Evolutionary conservation across 129 eudicot genomes (phyloP).

Genomic region (Arctium lappa): DNA sequence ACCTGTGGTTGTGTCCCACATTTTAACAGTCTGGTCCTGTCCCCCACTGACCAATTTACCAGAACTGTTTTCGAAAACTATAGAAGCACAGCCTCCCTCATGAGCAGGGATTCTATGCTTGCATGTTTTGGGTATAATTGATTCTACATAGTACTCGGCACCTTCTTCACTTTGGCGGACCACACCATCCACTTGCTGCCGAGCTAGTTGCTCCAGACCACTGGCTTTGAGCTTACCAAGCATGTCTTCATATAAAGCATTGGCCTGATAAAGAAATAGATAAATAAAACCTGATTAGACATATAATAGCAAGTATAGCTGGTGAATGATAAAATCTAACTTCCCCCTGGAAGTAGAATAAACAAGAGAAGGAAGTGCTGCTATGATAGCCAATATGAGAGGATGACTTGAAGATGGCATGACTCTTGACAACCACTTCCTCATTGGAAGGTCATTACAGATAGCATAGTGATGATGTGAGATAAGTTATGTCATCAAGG

Average conservation of each 20-base stretch:
- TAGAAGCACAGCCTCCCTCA: conserved; percentile 82
- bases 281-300: neutral
- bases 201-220: conserved; percentile 71
- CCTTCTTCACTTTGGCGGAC: conserved; percentile 95
- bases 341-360: neutral
- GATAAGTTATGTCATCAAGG: neutral
- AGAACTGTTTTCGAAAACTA: conserved; percentile 72
- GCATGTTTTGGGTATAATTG: conserved; percentile 59
- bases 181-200: conserved; percentile 88
- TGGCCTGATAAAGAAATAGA: conserved; percentile 45
- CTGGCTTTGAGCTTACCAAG: conserved; percentile 60
- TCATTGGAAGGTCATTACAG: too few relatives aligned
- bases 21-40: conserved; percentile 74
- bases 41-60: conserved; percentile 73
- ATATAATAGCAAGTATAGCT: neutral
- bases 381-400: neutral
- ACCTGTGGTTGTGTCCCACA: conserved; percentile 86
- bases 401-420: neutral
- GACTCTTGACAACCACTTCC: neutral
- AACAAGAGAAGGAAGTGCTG: neutral
- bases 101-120: conserved; percentile 75
- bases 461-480: neutral
- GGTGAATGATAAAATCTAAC: neutral
- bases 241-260: conserved; percentile 85
- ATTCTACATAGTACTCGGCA: conserved; percentile 70